Base-by-base conservation (phyloP, 1,139 yeast species). In the Blastobotrys petasosporus region DNA sequence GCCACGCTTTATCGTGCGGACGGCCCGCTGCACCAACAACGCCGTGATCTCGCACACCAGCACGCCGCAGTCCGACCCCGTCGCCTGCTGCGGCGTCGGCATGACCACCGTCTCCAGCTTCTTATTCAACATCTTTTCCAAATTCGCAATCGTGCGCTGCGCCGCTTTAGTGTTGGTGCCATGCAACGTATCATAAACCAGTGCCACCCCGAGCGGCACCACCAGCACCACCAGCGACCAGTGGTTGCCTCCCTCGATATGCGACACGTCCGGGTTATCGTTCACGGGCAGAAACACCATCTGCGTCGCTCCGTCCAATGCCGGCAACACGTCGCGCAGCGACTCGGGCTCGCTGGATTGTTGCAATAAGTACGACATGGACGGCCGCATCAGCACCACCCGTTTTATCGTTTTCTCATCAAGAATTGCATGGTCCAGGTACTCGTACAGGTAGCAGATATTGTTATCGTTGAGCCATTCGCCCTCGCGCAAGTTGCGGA, bases 51-150 rank as follows among this genome's bases (percentile, higher is more conserved):
- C 75, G 51, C 83, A 74, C 6, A 84, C 79, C 50, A 80, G 74
- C 0, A 83, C 81, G 0, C 95, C 95, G 64, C 94, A 85, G 58
- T 85, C 95, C 43, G 74, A 77, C 0, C 86, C 85, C 58, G 85
- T 84, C 36, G 69, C 69, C 62, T 85, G 94, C 56, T 83, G 94
- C 0, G 94, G 94, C 0, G 86, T 74, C 31, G 65, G 64, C 41
- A 70, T 66, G 37, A 64, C 64, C 1, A 49, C 47, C 33, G 49
- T 56, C 17, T 41, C 57, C 31, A 50, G 57, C 23, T 34, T 37
- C 15, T 45, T 45, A 13, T 51, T 55, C 2, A 66, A 60, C 31
- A 72, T 51, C 43, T 61, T 39, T 10, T 65, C 62, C 31, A 74
- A 53, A 45, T 70, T 67, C 1, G 53, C 49, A 3, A 70, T 61